Evolutionary conservation across 345 rosid genomes (phyloP).

Genomic region (Hibiscus tridactylites): DNA sequence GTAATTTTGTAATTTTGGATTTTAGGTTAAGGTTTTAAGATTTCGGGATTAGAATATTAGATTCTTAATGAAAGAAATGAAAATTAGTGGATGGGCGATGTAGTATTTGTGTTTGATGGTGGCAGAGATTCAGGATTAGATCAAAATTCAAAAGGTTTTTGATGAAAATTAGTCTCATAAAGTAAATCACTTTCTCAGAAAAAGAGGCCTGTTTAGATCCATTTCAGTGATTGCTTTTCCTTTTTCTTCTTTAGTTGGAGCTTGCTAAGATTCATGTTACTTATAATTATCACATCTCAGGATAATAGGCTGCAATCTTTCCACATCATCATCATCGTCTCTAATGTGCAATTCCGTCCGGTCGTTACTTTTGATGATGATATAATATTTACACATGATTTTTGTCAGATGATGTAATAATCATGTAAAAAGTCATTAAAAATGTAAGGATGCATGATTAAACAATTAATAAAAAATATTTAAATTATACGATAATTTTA

Average conservation of each 20-base stretch:
- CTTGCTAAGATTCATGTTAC: neutral
- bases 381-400: too few species aligned
- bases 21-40: neutral
- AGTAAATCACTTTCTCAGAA: conserved; percentile 8
- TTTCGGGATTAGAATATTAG: too few species aligned
- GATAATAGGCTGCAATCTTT: neutral
- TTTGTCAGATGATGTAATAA: too few species aligned
- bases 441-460: too few species aligned
- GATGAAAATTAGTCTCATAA: neutral
- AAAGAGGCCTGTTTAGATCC: neutral
- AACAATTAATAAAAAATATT: too few species aligned
- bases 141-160: conserved; percentile 18
- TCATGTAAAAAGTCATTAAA: too few species aligned
- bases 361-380: too few species aligned
- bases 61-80: too few species aligned
- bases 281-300: neutral
- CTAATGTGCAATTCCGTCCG: neutral
- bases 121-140: conserved; percentile 16
- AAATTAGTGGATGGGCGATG: too few species aligned
- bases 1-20: too few species aligned
- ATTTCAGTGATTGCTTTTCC: neutral
- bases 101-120: neutral
- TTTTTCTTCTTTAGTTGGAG: neutral
- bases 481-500: too few species aligned
- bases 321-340: neutral